phyloP scores from a whole-genome alignment of 441 rosid genomes.

The Populus hybrid region DNA sequence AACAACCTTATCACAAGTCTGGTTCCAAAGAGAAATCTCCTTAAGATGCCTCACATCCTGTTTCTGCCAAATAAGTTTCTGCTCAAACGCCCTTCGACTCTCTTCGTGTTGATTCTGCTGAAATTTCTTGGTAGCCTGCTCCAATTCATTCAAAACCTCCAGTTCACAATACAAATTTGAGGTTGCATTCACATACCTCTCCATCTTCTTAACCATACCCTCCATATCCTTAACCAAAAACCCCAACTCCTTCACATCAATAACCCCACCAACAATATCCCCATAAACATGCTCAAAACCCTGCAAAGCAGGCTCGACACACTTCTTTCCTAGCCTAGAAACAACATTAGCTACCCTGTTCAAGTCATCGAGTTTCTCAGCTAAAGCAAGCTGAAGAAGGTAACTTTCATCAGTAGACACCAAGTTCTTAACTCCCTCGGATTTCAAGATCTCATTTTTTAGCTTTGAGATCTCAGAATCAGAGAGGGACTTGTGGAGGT shows the following conservation, averaged over 20 bases:
- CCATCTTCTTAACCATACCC: constrained; percentile 87
- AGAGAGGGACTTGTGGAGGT: constrained; percentile 75
- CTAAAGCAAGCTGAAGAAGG: constrained; percentile 70
- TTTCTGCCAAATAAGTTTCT: constrained; percentile 91
- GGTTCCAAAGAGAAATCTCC: constrained; percentile 87
- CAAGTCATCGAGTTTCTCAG: constrained; percentile 87
- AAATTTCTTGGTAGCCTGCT: constrained; percentile 77
- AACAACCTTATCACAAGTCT: constrained; percentile 84
- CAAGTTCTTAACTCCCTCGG: constrained; percentile 61
- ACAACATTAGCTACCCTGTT: constrained; percentile 69
- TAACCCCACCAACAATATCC: constrained; percentile 65
- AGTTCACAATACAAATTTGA: constrained; percentile 73
- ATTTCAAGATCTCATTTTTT: constrained; percentile 60
- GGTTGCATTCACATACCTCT: constrained; percentile 73
- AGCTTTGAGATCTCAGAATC: constrained; percentile 69
- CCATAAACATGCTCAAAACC: constrained; percentile 96
- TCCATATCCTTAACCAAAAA: constrained; percentile 96
- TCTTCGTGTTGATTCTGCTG: constrained; percentile 79
- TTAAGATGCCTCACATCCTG: constrained; percentile 86
- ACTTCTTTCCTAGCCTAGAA: constrained; percentile 85
- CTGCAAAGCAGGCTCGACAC: constrained; percentile 80
- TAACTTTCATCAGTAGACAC: constrained; percentile 62
- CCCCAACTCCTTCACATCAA: constrained; percentile 80
- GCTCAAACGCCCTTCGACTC: constrained; percentile 79
- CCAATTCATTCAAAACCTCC: constrained; percentile 88